These are phyloP conservation scores for Ophiosphaerella narmari DNA, from an alignment of 2,329 filamentous ascomycete genomes.

Conservation along the genomic window DNA sequence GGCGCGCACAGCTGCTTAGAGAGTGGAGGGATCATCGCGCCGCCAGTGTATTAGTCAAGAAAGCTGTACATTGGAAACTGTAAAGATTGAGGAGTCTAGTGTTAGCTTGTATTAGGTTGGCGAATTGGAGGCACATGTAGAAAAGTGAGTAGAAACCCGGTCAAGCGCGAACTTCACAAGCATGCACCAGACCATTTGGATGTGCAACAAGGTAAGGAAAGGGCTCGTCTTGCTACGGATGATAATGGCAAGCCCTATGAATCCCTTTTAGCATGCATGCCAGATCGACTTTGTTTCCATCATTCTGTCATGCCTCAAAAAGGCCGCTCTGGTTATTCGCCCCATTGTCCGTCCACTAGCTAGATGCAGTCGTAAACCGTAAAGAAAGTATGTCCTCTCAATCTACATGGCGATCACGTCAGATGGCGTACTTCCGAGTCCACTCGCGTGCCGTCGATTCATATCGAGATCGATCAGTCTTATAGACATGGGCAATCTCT, in stretches of 20 bases:
- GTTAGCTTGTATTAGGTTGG: too few species aligned
- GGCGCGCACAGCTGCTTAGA: neutral
- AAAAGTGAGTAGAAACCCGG: too few species aligned
- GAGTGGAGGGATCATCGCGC: neutral
- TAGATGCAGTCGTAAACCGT: conserved; percentile 30
- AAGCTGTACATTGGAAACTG: too few species aligned
- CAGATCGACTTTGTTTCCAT: conserved; percentile 32
- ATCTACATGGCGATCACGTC: conserved; percentile 33
- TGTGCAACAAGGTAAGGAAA: neutral
- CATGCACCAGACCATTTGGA: neutral
- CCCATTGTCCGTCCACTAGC: conserved; percentile 15
- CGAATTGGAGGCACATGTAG: too few species aligned
- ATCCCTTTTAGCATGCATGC: conserved; percentile 37
- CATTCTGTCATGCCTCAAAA: conserved; percentile 35
- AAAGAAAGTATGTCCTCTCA: conserved; percentile 25
- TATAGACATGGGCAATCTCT: conserved; percentile 99
- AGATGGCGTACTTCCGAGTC: conserved; percentile 99
- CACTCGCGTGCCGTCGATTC: conserved; percentile 96
- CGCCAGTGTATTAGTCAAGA: too few species aligned
- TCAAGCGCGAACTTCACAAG: too few species aligned
- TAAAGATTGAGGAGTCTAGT: too few species aligned
- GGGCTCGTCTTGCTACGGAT: conserved; percentile 30
- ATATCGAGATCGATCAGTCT: conserved; percentile 94
- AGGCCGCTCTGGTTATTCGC: conserved; percentile 28
- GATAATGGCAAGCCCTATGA: conserved; percentile 40